Conservation (phyloP, 805 yeast genomes). For the Alloascoidea africana region DNA sequence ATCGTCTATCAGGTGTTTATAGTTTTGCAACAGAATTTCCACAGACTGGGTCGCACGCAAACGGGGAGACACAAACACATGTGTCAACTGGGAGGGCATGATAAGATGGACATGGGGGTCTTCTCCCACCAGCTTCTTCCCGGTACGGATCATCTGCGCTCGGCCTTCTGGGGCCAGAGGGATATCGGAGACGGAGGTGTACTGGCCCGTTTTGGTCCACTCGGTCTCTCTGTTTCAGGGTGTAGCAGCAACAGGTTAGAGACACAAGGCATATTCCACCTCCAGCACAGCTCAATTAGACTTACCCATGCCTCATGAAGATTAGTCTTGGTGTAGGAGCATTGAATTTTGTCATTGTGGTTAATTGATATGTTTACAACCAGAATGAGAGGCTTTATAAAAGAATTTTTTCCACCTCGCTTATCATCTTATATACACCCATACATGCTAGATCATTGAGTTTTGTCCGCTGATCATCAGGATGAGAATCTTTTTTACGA, state of each 20-base stretch:
- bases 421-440: no score
- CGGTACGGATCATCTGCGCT: conserved; percentile 60
- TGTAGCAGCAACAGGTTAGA: no score
- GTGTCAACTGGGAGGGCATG: conserved; percentile 44
- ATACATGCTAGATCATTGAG: no score
- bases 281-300: no score
- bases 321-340: conserved; percentile 48
- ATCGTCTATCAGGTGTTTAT: conserved; percentile 22
- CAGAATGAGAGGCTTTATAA: no score
- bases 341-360: background rate
- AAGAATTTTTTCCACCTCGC: no score
- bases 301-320: conserved; percentile 57
- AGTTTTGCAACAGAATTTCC: conserved; percentile 34
- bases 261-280: no score
- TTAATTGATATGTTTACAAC: no score
- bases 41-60: conserved; percentile 64
- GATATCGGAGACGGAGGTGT: conserved; percentile 77
- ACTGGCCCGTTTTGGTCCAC: conserved; percentile 91
- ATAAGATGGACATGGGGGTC: conserved; percentile 30
- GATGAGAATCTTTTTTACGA: no score
- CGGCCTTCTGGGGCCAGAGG: conserved; percentile 69
- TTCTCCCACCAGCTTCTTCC: conserved; percentile 47
- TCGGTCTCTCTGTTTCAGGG: conserved; percentile 52
- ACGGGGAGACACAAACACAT: conserved; percentile 72
- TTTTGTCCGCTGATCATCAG: no score